Percentiles rank a stretch among this genome's conserved stretches.
Conservation (phyloP, 2,329 filamentous ascomycete species). For the Thielaviopsis euricoi region DNA sequence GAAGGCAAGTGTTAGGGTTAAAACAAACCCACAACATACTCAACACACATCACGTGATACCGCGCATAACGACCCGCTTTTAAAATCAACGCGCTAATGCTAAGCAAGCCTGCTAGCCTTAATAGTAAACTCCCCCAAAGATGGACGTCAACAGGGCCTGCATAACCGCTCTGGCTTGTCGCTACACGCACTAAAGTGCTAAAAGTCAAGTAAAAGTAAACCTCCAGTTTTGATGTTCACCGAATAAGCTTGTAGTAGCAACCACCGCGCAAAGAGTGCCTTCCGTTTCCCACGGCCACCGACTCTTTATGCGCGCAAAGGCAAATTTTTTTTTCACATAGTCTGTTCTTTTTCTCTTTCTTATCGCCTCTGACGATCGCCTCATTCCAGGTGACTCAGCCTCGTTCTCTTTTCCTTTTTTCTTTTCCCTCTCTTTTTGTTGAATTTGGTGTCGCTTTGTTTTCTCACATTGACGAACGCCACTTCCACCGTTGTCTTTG, state of each 20-base stretch:
- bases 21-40: not conserved
- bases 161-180: not conserved
- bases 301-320: not conserved
- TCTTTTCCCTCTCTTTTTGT: not conserved
- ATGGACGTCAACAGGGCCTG: not conserved
- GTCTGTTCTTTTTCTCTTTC: not conserved
- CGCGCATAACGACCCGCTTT: not conserved
- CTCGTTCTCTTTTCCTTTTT: not conserved
- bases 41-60: slow-evolving; percentile 5
- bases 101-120: not conserved
- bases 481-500: not conserved
- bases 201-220: too few species aligned
- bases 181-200: not conserved
- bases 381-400: not conserved
- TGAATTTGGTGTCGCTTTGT: not conserved
- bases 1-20: not conserved
- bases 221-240: not conserved
- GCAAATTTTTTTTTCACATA: not conserved
- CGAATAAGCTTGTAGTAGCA: not conserved
- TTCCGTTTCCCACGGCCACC: not conserved
- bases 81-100: slow-evolving; percentile 2
- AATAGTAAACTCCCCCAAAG: not conserved
- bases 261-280: not conserved
- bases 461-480: not conserved
- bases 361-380: not conserved